A percentile compares a stretch with the other conserved stretches of the same genome.
Evolutionary conservation across 2,329 filamentous ascomycete genomes (phyloP).

Genomic region (Verticillium tricorpus): DNA sequence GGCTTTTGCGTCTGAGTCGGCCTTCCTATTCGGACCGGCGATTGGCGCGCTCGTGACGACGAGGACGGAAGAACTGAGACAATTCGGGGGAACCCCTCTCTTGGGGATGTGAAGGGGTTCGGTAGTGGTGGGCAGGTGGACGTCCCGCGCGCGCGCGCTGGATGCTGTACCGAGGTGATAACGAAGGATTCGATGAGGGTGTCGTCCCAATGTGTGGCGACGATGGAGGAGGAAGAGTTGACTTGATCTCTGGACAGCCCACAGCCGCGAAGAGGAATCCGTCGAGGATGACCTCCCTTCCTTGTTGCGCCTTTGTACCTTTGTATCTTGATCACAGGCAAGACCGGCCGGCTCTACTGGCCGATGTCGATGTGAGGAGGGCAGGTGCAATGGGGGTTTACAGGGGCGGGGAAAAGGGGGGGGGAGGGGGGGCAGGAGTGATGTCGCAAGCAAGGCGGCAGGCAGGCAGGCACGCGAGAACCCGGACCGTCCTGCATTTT

Average conservation of each 20-base stretch:
- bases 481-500: background rate
- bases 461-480: background rate
- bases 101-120: constrained; percentile 2
- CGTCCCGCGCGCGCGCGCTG: background rate
- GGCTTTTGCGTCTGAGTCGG: constrained; percentile 3
- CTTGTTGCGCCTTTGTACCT: too few species aligned
- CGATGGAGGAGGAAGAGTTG: background rate
- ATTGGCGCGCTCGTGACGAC: constrained; percentile 13
- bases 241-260: too few species aligned
- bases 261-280: too few species aligned
- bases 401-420: too few species aligned
- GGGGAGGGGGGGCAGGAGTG: background rate
- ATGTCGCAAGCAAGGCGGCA: background rate
- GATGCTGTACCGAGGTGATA: background rate
- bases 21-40: constrained; percentile 13
- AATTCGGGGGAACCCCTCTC: constrained; percentile 7
- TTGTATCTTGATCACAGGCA: background rate
- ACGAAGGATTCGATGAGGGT: background rate
- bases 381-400: background rate
- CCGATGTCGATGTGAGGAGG: background rate
- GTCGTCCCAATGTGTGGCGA: background rate
- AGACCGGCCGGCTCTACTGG: background rate
- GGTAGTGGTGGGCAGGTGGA: constrained; percentile 2
- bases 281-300: too few species aligned
- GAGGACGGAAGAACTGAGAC: constrained; percentile 4